These are phyloP conservation scores for Leccinum angustisporum DNA, from an alignment of 1,284 basidiomycete species.

Conservation along the genomic window DNA sequence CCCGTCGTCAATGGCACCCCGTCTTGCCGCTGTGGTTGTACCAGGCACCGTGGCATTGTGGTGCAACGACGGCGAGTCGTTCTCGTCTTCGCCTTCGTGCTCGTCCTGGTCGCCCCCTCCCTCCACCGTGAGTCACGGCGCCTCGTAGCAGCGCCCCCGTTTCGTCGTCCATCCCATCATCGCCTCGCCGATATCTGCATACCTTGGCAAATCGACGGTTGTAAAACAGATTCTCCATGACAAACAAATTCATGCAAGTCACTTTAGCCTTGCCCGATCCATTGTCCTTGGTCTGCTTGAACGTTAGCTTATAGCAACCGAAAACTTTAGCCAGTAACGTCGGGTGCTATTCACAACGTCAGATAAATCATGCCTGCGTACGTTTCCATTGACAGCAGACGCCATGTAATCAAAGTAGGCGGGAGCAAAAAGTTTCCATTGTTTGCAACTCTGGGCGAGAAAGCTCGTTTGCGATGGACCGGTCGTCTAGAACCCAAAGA, in stretches of 20 bases:
- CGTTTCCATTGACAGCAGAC: slow-evolving; percentile 76
- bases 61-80: too few species aligned
- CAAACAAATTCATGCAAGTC: slow-evolving; percentile 91
- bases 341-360: slow-evolving; percentile 62
- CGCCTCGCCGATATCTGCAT: slow-evolving; percentile 8
- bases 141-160: too few species aligned
- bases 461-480: slow-evolving; percentile 97
- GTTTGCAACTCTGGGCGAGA: slow-evolving; percentile 91
- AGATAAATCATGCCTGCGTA: slow-evolving; percentile 37
- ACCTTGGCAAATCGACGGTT: slow-evolving; percentile 87
- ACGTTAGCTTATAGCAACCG: slow-evolving; percentile 95
- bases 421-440: slow-evolving; percentile 93
- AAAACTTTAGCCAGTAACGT: slow-evolving; percentile 97
- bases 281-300: slow-evolving; percentile 77
- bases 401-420: slow-evolving; percentile 98
- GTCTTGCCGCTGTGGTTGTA: too few species aligned
- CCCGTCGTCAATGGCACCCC: too few species aligned
- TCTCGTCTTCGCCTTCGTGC: too few species aligned
- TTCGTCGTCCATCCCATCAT: too few species aligned
- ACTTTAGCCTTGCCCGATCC: slow-evolving; percentile 67
- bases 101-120: too few species aligned
- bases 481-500: slow-evolving; percentile 67
- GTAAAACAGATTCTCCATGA: slow-evolving; percentile 99
- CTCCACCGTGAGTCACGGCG: too few species aligned
- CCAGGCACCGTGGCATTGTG: too few species aligned